Base-by-base conservation (phyloP, 495 filamentous ascomycete genomes). In the Hypoxylon fuscum region DNA sequence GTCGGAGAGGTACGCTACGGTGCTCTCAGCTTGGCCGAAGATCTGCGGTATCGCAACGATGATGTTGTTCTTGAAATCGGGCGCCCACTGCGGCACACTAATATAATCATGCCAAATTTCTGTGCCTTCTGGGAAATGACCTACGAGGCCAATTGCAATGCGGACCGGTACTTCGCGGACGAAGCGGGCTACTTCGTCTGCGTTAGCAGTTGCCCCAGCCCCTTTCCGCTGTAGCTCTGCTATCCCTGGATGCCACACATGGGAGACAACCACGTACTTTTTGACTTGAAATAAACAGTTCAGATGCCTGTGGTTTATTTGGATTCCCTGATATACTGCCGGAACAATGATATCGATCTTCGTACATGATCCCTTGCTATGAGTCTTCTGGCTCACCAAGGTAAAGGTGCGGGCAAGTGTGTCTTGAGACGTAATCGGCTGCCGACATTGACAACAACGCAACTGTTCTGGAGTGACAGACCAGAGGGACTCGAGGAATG, bases 111-210 rank as follows among this genome's bases (percentile, higher is more conserved):
- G 27, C 27, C 27, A 31, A 10, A 31, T 31, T 31, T 31, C 37
- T 4, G 10, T 11, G n/a, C 17, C 21, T 23, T 14, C 44, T 5
- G 20, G n/a, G 6, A 14, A 14, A 4, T 47, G 5, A 5, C 14
- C 6, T 23, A 5, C 4, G 17, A 47, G 44, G 12, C n/a, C 27
- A 15, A 14, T 10, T 5, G 44, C 44, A 15, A 47, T 47, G 6
- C 20, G 44, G 6, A 15, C 44, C n/a, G 44, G 44, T 10, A n/a
- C 27, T 14, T 47, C 44, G 27, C 44, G 44, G 21, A 47, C 44
- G 44, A n/a, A 4, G 44, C 27, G 44, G 5, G 44, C 44, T 6
- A 47, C 44, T 6, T 47, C 44, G 5, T 23, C 44, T n/a, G 6
- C 44, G 10, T 25, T 14, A 14, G 44, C 20, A 23, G 44, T 47